A percentile compares a stretch with the other conserved stretches of the same genome.
phyloP scores from a whole-genome alignment of 495 filamentous ascomycete genomes.

The Penicillium psychrofluorescens region DNA sequence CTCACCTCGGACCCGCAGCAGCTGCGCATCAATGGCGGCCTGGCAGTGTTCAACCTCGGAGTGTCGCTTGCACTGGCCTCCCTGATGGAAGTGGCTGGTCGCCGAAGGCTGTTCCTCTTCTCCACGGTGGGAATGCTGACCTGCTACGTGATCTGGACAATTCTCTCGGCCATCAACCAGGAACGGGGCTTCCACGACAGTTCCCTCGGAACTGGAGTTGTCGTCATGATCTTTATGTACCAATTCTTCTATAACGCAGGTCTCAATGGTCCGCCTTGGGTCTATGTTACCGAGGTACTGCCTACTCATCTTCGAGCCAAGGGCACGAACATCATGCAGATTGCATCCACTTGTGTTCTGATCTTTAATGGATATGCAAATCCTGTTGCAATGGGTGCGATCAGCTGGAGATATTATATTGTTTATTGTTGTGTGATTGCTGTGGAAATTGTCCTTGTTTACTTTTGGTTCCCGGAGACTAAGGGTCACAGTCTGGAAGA shows the following conservation, averaged over 20 bases:
- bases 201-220: conserved; percentile 39
- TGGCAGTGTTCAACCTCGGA: conserved; percentile 54
- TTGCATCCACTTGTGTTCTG: conserved; percentile 2
- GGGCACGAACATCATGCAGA: conserved; percentile 9
- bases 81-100: conserved; percentile 56
- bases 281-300: conserved; percentile 18
- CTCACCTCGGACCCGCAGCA: conserved; percentile 38
- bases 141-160: conserved; percentile 48
- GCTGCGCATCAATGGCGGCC: conserved; percentile 52
- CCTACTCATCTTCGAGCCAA: conserved; percentile 21
- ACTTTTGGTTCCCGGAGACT: conserved; percentile 25
- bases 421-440: conserved; percentile 27
- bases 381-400: conserved; percentile 23
- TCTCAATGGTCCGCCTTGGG: conserved; percentile 11
- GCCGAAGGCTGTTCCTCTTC: conserved; percentile 51
- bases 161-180: conserved; percentile 47
- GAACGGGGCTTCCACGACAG: conserved; percentile 27
- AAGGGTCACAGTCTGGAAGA: conserved; percentile 24
- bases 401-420: conserved; percentile 34
- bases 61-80: conserved; percentile 55
- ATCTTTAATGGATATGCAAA: conserved; percentile 22
- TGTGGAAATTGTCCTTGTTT: conserved; percentile 17
- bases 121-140: conserved; percentile 49
- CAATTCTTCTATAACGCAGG: conserved; percentile 45
- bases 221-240: conserved; percentile 57